A percentile compares a stretch with the other conserved stretches of the same genome.
Evolutionary conservation across 1,284 basidiomycete species (phyloP).

Genomic region (Trametes sp.): DNA sequence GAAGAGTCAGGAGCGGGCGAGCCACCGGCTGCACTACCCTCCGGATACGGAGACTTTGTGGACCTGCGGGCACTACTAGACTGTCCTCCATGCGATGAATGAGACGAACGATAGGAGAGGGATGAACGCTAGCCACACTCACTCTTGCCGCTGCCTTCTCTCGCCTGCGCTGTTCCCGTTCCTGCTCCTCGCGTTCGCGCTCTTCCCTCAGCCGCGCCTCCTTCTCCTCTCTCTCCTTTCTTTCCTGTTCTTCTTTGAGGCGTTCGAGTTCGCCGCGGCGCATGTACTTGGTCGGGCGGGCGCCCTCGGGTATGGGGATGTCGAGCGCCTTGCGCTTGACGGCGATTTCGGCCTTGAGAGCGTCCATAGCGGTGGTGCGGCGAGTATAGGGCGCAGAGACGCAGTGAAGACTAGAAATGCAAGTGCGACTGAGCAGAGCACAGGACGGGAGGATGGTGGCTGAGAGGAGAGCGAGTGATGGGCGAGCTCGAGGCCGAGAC

Average conservation of each 20-base stretch:
- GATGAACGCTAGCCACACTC: constrained; percentile 37
- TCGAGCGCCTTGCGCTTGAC: constrained; percentile 81
- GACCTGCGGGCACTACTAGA: constrained; percentile 42
- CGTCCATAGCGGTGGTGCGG: constrained; percentile 65
- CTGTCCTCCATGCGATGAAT: constrained; percentile 61
- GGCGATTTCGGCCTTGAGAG: constrained; percentile 88
- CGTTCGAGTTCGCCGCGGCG: constrained; percentile 83
- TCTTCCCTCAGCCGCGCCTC: constrained; percentile 44
- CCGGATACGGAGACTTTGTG: constrained; percentile 52
- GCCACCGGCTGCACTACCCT: constrained; percentile 27
- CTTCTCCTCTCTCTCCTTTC: constrained; percentile 59
- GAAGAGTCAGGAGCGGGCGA: constrained; percentile 64
- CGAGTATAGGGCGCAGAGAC: not conserved
- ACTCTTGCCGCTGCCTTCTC: constrained; percentile 49
- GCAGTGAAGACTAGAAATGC: not conserved
- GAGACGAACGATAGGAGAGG: constrained; percentile 11
- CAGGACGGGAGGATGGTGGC: not conserved
- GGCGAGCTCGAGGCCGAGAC: constrained; percentile 1
- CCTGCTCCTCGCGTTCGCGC: constrained; percentile 41
- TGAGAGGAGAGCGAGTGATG: constrained; percentile 4
- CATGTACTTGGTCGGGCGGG: constrained; percentile 83
- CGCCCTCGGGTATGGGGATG: constrained; percentile 44
- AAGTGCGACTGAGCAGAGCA: not conserved
- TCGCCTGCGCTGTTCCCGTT: constrained; percentile 36
- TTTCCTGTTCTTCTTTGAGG: constrained; percentile 70